Conservation (phyloP, 2,329 filamentous ascomycete genomes). For the Thielaviopsis punctulata region DNA sequence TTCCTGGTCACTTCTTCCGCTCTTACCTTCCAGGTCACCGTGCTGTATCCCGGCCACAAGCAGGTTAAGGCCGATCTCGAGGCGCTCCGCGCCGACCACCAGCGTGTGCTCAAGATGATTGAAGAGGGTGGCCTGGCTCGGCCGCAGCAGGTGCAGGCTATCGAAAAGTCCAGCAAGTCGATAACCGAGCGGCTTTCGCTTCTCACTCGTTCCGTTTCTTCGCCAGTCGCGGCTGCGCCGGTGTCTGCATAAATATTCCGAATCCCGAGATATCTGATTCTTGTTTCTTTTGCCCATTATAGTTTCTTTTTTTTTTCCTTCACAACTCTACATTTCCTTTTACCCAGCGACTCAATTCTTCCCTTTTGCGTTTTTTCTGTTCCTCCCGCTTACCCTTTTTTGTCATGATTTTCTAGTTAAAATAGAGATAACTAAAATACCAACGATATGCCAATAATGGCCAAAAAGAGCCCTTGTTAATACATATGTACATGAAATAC, state of each 20-base stretch:
- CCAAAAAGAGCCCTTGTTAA: background rate
- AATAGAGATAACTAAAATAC: background rate
- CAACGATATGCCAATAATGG: background rate
- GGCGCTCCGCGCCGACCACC: conserved; percentile 39
- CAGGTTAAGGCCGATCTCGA: conserved; percentile 45
- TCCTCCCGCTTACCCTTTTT: no score
- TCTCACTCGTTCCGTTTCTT: background rate
- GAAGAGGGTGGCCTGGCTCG: background rate
- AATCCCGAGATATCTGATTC: background rate
- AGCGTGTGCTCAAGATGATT: conserved; percentile 21
- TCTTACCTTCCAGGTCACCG: conserved; percentile 49
- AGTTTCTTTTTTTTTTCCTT: no score
- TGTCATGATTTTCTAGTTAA: background rate
- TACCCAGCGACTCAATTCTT: background rate
- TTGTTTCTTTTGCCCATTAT: no score
- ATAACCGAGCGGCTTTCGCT: background rate
- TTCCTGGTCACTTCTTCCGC: conserved; percentile 49
- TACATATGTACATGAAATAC: background rate
- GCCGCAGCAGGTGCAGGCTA: background rate
- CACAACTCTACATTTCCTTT: no score
- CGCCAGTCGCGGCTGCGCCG: background rate
- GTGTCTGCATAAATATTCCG: background rate
- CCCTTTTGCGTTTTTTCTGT: background rate
- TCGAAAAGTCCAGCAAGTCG: background rate
- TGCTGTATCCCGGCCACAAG: conserved; percentile 55